Conservation (phyloP, 1,284 basidiomycete species). For the Violaceomyces palustris region DNA sequence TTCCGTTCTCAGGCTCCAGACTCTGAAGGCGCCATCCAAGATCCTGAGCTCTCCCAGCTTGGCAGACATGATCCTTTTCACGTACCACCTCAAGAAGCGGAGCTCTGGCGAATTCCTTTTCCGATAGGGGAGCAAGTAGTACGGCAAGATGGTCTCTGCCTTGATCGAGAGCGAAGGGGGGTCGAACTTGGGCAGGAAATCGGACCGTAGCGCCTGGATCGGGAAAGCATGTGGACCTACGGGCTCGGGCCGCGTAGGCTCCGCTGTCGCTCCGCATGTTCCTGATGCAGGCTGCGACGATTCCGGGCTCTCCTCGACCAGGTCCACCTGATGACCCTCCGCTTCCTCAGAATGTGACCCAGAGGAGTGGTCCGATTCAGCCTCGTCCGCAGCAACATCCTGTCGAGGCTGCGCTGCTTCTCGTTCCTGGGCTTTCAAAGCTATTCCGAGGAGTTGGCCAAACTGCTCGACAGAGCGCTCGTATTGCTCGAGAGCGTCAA, state of each 20-base stretch:
- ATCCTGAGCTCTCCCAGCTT: conserved; percentile 17
- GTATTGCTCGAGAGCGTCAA: conserved; percentile 22
- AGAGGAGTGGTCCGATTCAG: no score
- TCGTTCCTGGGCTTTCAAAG: no score
- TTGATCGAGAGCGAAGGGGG: conserved; percentile 30
- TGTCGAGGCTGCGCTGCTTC: no score
- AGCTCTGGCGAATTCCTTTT: conserved; percentile 9
- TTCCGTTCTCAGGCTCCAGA: no score
- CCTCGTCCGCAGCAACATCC: no score
- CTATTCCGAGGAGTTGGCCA: no score
- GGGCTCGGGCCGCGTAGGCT: not conserved
- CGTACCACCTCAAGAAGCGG: conserved; percentile 11
- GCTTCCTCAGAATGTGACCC: not conserved
- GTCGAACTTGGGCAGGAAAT: conserved; percentile 27
- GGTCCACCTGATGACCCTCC: not conserved
- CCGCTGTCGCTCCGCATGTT: not conserved
- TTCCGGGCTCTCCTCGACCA: not conserved
- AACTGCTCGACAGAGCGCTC: no score
- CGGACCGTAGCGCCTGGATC: conserved; percentile 13
- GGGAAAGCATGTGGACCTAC: not conserved
- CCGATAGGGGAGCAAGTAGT: conserved; percentile 16
- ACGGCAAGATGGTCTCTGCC: conserved; percentile 20
- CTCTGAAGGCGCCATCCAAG: conserved; percentile 17
- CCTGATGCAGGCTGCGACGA: not conserved
- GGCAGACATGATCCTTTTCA: conserved; percentile 17